These are phyloP conservation scores for Pseudotsuga menziesii DNA, from an alignment of 75 land plant genomes.

Conservation along the genomic window DNA sequence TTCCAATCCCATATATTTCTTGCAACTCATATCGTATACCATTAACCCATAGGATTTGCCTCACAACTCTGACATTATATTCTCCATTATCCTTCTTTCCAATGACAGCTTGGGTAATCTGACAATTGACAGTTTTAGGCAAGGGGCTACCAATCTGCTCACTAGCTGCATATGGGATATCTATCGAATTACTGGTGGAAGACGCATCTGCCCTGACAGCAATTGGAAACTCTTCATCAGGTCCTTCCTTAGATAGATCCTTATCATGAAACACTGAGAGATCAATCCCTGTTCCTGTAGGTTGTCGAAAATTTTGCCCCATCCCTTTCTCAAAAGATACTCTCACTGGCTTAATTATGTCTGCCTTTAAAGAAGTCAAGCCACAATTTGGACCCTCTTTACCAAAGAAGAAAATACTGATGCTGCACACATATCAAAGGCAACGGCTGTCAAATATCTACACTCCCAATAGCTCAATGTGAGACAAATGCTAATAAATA, in stretches of 20 bases:
- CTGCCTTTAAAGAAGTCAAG: slow-evolving; percentile 47
- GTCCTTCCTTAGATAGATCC: slow-evolving; percentile 56
- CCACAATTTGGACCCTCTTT: slow-evolving; percentile 62
- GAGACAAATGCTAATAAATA: too few relatives aligned
- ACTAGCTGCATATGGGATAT: background rate
- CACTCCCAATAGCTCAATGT: too few relatives aligned
- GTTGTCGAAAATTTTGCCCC: slow-evolving; percentile 73
- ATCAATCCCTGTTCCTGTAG: slow-evolving; percentile 77
- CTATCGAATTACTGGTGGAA: background rate
- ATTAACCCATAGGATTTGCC: slow-evolving; percentile 71
- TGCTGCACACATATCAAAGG: slow-evolving; percentile 33
- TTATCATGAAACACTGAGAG: slow-evolving; percentile 60
- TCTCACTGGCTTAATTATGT: slow-evolving; percentile 50
- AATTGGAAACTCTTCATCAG: slow-evolving; percentile 70
- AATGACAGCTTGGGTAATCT: slow-evolving; percentile 63
- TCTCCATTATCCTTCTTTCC: slow-evolving; percentile 42
- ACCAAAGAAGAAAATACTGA: slow-evolving; percentile 75
- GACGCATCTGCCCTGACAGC: slow-evolving; percentile 57
- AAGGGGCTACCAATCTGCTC: too few relatives aligned
- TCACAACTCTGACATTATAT: slow-evolving; percentile 31
- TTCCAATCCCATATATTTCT: slow-evolving; percentile 76
- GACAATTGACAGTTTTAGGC: slow-evolving; percentile 9
- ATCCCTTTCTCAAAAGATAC: slow-evolving; percentile 72
- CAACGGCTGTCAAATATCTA: too few relatives aligned
- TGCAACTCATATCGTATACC: slow-evolving; percentile 75